phyloP scores from a whole-genome alignment of 2,329 filamentous ascomycete genomes.

The Acarospora socialis region DNA sequence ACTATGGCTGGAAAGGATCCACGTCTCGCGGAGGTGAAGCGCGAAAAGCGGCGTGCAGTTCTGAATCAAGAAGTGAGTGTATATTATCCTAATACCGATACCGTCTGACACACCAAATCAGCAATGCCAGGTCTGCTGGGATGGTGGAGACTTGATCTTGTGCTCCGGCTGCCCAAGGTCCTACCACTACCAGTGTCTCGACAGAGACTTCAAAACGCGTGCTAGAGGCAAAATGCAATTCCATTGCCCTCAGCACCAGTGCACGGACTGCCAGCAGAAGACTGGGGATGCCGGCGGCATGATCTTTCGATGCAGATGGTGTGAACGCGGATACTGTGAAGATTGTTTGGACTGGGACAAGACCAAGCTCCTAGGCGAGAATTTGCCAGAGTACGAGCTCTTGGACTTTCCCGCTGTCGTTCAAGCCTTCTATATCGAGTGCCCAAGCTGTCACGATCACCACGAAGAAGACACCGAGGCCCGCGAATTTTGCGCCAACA shows the following conservation, averaged over 20 bases:
- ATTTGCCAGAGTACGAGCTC: constrained; percentile 38
- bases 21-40: constrained; percentile 34
- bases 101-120: constrained; percentile 9
- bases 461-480: constrained; percentile 20
- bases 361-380: constrained; percentile 36
- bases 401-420: constrained; percentile 28
- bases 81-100: constrained; percentile 8
- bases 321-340: constrained; percentile 42
- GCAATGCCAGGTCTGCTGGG: constrained; percentile 39
- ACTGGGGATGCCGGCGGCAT: constrained; percentile 30
- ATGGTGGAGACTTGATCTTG: constrained; percentile 32
- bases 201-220: constrained; percentile 26
- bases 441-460: constrained; percentile 29
- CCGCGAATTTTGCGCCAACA: constrained; percentile 17
- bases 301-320: constrained; percentile 40
- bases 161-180: constrained; percentile 41
- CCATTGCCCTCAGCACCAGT: constrained; percentile 42
- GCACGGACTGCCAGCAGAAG: constrained; percentile 38
- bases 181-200: constrained; percentile 40
- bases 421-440: constrained; percentile 40
- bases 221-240: constrained; percentile 32
- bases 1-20: constrained; percentile 43
- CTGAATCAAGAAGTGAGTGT: constrained; percentile 29
- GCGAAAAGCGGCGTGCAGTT: constrained; percentile 34
- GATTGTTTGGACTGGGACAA: constrained; percentile 42